Conservation (phyloP, 208 protist species). For the Acanthamoeba sp. region DNA sequence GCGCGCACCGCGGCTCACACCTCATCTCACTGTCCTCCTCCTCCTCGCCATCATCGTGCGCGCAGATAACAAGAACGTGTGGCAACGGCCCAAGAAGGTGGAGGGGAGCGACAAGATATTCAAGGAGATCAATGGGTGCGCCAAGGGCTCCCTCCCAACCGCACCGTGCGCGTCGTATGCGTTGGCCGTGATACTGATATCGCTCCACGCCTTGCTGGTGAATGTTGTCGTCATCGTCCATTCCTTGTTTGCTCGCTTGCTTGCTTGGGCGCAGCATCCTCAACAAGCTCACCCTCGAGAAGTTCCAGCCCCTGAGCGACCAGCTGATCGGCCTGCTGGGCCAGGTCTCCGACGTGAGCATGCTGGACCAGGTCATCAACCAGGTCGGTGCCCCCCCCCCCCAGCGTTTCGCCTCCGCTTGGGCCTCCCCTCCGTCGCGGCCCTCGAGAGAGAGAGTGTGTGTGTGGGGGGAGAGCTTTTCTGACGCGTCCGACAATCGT, state of each 20-base stretch:
- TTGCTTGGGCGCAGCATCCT: neutral
- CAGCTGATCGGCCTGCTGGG: conserved; percentile 35
- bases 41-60: neutral
- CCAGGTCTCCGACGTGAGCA: conserved; percentile 3
- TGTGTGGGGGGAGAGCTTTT: too few relatives aligned
- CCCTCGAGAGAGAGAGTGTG: too few relatives aligned
- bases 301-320: conserved; percentile 57
- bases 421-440: too few relatives aligned
- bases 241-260: too few relatives aligned
- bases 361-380: conserved; percentile 66
- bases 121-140: neutral
- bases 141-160: neutral
- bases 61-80: neutral
- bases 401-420: too few relatives aligned
- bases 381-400: neutral
- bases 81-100: conserved; percentile 7
- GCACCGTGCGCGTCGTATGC: neutral
- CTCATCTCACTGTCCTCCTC: too few relatives aligned
- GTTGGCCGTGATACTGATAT: neutral
- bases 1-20: too few relatives aligned
- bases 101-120: neutral
- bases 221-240: too few relatives aligned
- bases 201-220: too few relatives aligned
- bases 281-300: conserved; percentile 65
- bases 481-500: neutral